Base-by-base conservation (phyloP, 2,329 filamentous ascomycete genomes). In the Aspergillus neotritici region DNA sequence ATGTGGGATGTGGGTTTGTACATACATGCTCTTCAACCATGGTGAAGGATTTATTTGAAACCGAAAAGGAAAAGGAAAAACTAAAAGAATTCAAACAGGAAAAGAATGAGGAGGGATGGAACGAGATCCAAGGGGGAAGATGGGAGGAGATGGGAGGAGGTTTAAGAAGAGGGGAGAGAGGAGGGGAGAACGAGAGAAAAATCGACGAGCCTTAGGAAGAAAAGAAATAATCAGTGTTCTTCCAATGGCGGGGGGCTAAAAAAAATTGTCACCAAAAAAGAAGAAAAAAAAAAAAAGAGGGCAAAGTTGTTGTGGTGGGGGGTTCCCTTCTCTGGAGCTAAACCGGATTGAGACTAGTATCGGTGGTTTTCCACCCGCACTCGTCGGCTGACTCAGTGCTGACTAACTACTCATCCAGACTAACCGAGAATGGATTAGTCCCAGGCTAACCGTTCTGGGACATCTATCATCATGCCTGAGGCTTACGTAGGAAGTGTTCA, bases 11-110 rank as follows among this genome's bases (percentile, higher is more conserved):
- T n/a, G 34, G 25, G 40, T 35, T 21, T 33, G 45, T 47, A 67
- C 77, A 63, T 77, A 83, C 80, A 76, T 83, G 80, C 69, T 82
- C n/a, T n/a, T n/a, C 79, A 68, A 79, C 77, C 80, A 83, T 83
- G 65, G 66, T 80, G 75, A 69, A 61, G 61, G 68, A 67, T 63
- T 40, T 51, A 49, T 25, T 25, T 25, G 6, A 8, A 25, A 49
- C 43, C 36, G 41, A 53, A 41, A 43, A 41, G 36, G 15, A 31
- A 51, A 51, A 48, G 46, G 50, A 43, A 43, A 50, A 46, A 38
- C 35, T 49, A 41, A 56, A 44, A 41, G 46, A 45, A 48, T 45
- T 47, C 43, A 41, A 48, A 54, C 47, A 31, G 51, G 55, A 40
- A 48, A 50, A 43, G 47, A 46, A 50, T 44, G 42, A 50, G 51